Percentiles rank a stretch among this genome's conserved stretches.
Conservation (phyloP, 2,329 filamentous ascomycete genomes). For the Aspergillus persii region DNA sequence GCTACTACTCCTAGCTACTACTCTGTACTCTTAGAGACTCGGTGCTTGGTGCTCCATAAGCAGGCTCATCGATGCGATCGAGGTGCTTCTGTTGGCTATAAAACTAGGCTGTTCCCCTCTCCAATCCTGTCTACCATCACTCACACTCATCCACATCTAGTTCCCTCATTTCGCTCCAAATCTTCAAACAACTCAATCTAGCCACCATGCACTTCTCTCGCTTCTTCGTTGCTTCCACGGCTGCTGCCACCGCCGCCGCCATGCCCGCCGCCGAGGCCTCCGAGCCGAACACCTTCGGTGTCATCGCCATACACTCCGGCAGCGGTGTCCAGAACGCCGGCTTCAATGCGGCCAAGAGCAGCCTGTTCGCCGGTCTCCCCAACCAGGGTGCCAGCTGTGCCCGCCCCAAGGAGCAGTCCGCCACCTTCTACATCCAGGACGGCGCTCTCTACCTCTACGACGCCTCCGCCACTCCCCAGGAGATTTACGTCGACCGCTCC, state of each 20-base stretch:
- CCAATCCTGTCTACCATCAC: not conserved
- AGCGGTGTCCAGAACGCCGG: constrained; percentile 48
- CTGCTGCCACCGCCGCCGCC: constrained; percentile 27
- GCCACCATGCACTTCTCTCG: constrained; percentile 28
- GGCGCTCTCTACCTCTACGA: constrained; percentile 52
- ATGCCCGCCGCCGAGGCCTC: constrained; percentile 20
- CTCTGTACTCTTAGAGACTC: too few relatives aligned
- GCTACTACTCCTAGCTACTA: too few relatives aligned
- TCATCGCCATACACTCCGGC: constrained; percentile 53
- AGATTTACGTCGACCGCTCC: constrained; percentile 55
- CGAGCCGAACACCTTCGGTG: constrained; percentile 42
- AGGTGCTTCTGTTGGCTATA: not conserved
- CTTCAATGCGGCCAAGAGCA: constrained; percentile 47
- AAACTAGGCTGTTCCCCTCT: not conserved
- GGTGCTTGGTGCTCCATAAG: too few relatives aligned
- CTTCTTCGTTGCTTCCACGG: constrained; percentile 27
- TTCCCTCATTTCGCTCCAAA: not conserved
- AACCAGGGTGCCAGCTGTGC: constrained; percentile 52
- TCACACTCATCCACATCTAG: not conserved
- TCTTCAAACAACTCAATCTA: not conserved
- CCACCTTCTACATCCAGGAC: constrained; percentile 52
- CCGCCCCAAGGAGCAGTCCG: constrained; percentile 36
- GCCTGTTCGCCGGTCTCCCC: constrained; percentile 46
- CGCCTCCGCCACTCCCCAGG: constrained; percentile 44
- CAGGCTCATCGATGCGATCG: not conserved